phyloP scores from a whole-genome alignment of 352 stramenopile genomes.

The Phytophthora quininea region DNA sequence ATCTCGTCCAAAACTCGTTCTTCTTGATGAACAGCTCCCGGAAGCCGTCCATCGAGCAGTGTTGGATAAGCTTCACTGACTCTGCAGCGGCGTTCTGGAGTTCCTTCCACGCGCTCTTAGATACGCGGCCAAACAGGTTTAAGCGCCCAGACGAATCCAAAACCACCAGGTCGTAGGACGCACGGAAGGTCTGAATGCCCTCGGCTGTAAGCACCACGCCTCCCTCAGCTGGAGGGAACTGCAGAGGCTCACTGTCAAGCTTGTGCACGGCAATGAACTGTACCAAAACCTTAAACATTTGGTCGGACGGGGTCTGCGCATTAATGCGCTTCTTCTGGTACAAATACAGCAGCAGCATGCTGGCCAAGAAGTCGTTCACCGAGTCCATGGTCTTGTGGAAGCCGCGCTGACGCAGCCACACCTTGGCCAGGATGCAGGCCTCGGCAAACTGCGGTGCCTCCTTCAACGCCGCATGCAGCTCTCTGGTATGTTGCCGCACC shows the following conservation, averaged over 20 bases:
- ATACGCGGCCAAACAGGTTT: constrained; percentile 79
- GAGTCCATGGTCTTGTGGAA: constrained; percentile 80
- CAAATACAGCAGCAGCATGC: constrained; percentile 88
- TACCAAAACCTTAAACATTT: constrained; percentile 88
- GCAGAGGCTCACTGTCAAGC: constrained; percentile 64
- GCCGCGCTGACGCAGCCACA: constrained; percentile 87
- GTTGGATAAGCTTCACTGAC: constrained; percentile 63
- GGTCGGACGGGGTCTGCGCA: constrained; percentile 71
- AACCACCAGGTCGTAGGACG: constrained; percentile 76
- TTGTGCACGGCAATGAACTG: constrained; percentile 82
- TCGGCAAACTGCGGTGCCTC: constrained; percentile 77
- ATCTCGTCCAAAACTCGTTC: constrained; percentile 81
- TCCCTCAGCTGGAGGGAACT: constrained; percentile 62
- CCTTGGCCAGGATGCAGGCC: constrained; percentile 83
- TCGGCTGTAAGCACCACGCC: constrained; percentile 70
- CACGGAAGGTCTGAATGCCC: constrained; percentile 70
- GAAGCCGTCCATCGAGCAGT: constrained; percentile 77
- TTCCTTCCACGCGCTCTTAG: constrained; percentile 69
- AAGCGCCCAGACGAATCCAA: constrained; percentile 75
- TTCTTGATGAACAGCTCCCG: constrained; percentile 84
- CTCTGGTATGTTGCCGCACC: constrained; percentile 77
- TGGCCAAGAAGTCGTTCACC: constrained; percentile 83
- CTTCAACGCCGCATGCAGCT: constrained; percentile 73
- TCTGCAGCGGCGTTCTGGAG: constrained; percentile 69
- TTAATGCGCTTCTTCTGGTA: constrained; percentile 75